Conservation (phyloP, 345 rosid species). For the Pistacia vera region DNA sequence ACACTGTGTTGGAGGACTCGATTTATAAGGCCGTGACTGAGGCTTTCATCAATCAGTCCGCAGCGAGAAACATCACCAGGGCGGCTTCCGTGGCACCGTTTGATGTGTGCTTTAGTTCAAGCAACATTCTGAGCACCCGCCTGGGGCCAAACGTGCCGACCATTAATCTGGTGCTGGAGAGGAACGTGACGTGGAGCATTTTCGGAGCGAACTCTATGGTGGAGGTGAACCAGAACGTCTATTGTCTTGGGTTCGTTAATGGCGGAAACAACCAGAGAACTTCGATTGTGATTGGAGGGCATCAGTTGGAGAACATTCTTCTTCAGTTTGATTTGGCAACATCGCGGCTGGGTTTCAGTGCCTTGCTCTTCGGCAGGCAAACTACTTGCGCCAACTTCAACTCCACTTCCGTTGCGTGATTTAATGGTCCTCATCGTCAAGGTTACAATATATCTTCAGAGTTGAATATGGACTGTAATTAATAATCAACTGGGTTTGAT, state of each 20-base stretch:
- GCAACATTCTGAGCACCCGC: slow-evolving; percentile 44
- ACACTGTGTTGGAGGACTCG: slow-evolving; percentile 59
- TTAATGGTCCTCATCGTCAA: no score
- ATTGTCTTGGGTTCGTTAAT: slow-evolving; percentile 69
- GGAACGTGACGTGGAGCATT: slow-evolving; percentile 55
- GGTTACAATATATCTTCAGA: no score
- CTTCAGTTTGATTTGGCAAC: slow-evolving; percentile 63
- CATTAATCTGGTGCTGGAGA: slow-evolving; percentile 52
- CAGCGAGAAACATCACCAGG: slow-evolving; percentile 47
- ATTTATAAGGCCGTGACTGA: slow-evolving; percentile 45
- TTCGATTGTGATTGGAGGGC: slow-evolving; percentile 71
- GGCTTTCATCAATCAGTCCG: slow-evolving; percentile 39
- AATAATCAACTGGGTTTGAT: not conserved
- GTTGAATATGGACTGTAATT: not conserved
- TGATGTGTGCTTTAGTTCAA: slow-evolving; percentile 53
- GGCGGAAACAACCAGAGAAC: slow-evolving; percentile 65
- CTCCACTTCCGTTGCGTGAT: slow-evolving; percentile 49
- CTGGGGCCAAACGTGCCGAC: slow-evolving; percentile 59
- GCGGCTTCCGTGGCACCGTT: slow-evolving; percentile 57
- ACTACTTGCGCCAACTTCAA: slow-evolving; percentile 73
- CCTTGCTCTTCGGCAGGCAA: slow-evolving; percentile 46
- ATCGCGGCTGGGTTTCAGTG: slow-evolving; percentile 67
- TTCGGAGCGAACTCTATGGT: slow-evolving; percentile 78
- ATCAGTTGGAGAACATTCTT: slow-evolving; percentile 55
- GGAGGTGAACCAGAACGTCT: slow-evolving; percentile 38